Conservation (phyloP, 2,329 filamentous ascomycete species). For the Chaetoscypha palmicola region DNA sequence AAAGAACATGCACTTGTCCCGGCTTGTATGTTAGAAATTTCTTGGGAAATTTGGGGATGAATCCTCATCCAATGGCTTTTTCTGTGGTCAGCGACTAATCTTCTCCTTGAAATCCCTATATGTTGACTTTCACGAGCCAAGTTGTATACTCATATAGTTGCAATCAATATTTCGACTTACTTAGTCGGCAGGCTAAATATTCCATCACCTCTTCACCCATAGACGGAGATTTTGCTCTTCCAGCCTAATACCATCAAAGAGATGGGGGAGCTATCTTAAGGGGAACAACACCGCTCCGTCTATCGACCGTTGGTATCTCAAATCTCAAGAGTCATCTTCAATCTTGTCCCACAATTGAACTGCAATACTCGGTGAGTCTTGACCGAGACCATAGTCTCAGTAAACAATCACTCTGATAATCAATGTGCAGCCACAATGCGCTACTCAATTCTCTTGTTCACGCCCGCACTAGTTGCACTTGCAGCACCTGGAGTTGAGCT, state of each 20-base stretch:
- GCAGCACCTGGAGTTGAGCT: slow-evolving; percentile 3
- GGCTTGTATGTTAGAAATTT: background rate
- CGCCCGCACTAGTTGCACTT: slow-evolving; percentile 9
- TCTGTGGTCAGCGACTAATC: background rate
- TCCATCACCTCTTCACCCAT: background rate
- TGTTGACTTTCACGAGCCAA: background rate
- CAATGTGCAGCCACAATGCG: slow-evolving; percentile 8
- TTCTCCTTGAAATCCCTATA: background rate
- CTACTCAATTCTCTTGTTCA: slow-evolving; percentile 10
- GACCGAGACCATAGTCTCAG: background rate
- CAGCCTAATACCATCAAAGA: background rate
- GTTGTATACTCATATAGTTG: background rate
- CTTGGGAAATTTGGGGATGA: background rate
- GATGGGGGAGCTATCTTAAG: background rate
- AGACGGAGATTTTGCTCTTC: background rate
- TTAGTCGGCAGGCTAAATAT: background rate
- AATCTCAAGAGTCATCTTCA: background rate
- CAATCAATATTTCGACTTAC: background rate
- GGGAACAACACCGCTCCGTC: background rate
- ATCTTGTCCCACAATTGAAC: background rate
- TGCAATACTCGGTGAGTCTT: background rate
- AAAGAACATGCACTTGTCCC: background rate
- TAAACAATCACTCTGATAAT: background rate
- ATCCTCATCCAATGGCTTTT: background rate
- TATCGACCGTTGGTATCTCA: background rate